These are phyloP conservation scores for Starmerella stigmatis DNA, from an alignment of 805 yeast genomes.

Conservation along the genomic window DNA sequence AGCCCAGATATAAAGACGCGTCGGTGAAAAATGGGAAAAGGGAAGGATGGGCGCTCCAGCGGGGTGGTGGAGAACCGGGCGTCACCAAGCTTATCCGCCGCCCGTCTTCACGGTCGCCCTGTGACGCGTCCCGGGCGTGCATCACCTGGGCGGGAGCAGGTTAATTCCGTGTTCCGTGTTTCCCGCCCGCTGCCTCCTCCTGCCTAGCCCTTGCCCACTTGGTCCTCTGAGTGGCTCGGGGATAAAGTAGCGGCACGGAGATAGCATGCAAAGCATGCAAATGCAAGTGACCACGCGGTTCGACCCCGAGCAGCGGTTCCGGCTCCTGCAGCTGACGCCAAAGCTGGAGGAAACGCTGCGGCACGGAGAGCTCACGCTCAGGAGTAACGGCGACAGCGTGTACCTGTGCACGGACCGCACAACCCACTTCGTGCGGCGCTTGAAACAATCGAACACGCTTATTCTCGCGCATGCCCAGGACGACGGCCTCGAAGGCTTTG, in stretches of 20 bases:
- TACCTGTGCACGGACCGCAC: constrained; percentile 18
- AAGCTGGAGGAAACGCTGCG: constrained; percentile 23
- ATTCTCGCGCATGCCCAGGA: constrained; percentile 36
- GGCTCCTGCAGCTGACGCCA: constrained; percentile 27
- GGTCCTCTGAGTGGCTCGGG: too few relatives aligned
- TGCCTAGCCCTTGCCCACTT: too few relatives aligned
- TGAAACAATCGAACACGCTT: constrained; percentile 77
- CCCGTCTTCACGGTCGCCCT: too few relatives aligned
- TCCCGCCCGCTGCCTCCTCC: too few relatives aligned
- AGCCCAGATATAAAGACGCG: constrained; percentile 2
- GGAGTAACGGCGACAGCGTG: constrained; percentile 12
- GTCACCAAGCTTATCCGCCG: too few relatives aligned
- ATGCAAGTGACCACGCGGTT: constrained; percentile 9
- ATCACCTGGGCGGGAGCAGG: too few relatives aligned
- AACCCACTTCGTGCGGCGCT: constrained; percentile 18
- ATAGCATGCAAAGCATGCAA: not conserved
- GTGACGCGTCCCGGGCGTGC: too few relatives aligned
- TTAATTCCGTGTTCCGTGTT: too few relatives aligned
- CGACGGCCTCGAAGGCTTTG: constrained; percentile 21
- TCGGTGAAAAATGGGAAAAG: too few relatives aligned
- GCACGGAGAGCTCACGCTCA: constrained; percentile 14
- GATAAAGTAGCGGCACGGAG: too few relatives aligned
- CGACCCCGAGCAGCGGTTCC: constrained; percentile 12
- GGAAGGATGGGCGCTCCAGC: too few relatives aligned
- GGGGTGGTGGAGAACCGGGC: too few relatives aligned